A percentile compares a stretch with the other conserved stretches of the same genome.
Conservation (phyloP, 257 asterid species). For the Scutellaria barbata region DNA sequence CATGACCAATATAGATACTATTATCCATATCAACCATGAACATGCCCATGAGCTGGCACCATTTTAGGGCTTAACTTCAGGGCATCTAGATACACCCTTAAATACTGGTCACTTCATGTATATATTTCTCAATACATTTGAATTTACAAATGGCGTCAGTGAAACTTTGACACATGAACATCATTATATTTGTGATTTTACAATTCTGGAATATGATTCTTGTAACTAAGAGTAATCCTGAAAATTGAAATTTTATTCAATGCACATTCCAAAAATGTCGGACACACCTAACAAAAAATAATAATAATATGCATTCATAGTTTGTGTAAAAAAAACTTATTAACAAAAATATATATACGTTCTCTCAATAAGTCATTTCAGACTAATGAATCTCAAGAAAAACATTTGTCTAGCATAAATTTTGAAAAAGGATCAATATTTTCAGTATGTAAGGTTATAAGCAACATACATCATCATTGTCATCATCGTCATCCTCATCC, state of each 20-base stretch:
- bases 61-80: neutral
- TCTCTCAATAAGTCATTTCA: neutral
- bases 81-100: slow-evolving; percentile 5
- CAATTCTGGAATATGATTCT: neutral
- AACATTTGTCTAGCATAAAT: slow-evolving; percentile 1
- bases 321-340: neutral
- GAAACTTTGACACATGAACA: neutral
- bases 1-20: slow-evolving; percentile 14
- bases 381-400: slow-evolving; percentile 11
- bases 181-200: neutral
- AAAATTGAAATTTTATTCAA: neutral
- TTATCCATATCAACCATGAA: neutral
- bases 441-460: slow-evolving; percentile 11
- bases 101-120: neutral
- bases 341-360: neutral
- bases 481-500: slow-evolving; percentile 71
- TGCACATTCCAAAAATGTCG: neutral
- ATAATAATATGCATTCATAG: neutral
- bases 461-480: slow-evolving; percentile 76
- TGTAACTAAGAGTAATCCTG: neutral
- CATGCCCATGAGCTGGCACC: neutral
- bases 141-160: neutral
- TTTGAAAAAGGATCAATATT: neutral
- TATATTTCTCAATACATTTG: neutral
- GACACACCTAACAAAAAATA: neutral